Conservation (phyloP, 176 grass and related monocot species). For the Panicum miliaceum region DNA sequence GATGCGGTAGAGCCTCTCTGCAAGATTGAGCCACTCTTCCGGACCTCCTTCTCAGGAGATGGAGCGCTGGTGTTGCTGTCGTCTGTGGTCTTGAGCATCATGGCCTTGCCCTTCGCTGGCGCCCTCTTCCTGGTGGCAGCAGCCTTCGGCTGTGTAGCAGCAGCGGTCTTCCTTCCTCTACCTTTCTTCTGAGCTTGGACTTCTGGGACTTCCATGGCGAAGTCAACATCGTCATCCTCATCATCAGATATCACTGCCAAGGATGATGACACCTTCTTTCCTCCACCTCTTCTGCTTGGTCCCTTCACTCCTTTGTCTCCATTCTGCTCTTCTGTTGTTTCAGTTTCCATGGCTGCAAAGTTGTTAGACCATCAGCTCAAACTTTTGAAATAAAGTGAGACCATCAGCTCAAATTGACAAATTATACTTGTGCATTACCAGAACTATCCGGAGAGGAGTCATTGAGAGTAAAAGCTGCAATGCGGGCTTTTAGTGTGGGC, state of each 20-base stretch:
- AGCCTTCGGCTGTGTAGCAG: constrained; percentile 31
- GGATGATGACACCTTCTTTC: constrained; percentile 42
- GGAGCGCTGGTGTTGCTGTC: constrained; percentile 49
- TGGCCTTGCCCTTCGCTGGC: constrained; percentile 32
- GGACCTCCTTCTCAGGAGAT: constrained; percentile 71
- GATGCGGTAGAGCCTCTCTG: constrained; percentile 16
- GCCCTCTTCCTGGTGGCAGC: constrained; percentile 43
- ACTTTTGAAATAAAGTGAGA: not conserved
- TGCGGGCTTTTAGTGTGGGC: constrained; percentile 45
- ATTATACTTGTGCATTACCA: constrained; percentile 36
- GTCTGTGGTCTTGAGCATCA: constrained; percentile 42
- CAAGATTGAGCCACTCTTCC: constrained; percentile 66
- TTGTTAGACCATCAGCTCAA: constrained; percentile 32
- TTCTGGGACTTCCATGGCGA: constrained; percentile 23
- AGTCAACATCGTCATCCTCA: constrained; percentile 41
- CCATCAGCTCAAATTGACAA: not conserved
- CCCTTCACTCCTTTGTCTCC: constrained; percentile 37
- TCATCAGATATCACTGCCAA: constrained; percentile 42
- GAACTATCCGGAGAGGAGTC: constrained; percentile 44
- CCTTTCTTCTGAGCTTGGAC: constrained; percentile 51
- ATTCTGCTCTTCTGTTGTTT: constrained; percentile 19
- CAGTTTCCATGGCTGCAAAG: constrained; percentile 58
- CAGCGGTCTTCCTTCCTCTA: constrained; percentile 56
- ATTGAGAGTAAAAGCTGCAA: constrained; percentile 51
- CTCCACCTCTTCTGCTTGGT: constrained; percentile 52